Evolutionary conservation across 2,329 filamentous ascomycete species (phyloP), one percentile per base, ranked within the genome.

Genomic region (Stemphylium lycopersici): DNA sequence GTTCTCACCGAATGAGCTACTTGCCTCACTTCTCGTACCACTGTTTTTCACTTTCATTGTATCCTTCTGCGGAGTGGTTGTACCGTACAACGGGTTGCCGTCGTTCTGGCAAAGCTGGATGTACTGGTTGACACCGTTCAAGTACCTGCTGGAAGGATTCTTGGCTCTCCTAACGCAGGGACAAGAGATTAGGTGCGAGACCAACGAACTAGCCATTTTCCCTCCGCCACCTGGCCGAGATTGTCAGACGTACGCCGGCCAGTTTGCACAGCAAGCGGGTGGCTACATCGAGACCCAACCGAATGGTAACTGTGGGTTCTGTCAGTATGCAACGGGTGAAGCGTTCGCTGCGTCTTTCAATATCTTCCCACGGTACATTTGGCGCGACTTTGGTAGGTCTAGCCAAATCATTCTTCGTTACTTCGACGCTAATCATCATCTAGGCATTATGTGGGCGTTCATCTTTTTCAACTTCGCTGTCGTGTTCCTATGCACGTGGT

Each of bases 11-110:
- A 90, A 90, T 67, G 85, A 87, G 55, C 76, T 89, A 3, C 79
- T 90, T 15, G 87, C 87, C 1, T 87, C 84, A 3, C 74, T 90
- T 0, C 77, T 90, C 0, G 86, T 90, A 0, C 88, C 88, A 0
- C 70, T 89, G 3, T 88, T 90, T 73, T 89, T 90, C 76, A 81
- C 87, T 22, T 90, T 85, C 36, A 71, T 91, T 2, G 81, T 90
- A 7, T 84, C 83, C 1, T 92, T 93, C 77, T 91, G 88, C 63
- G 90, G 90, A 58, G 87, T 92, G 1, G 78, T 91, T 4, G 89
- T 91, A 0, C 88, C 89, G 0, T 90, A 87, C 59, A 65, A 65
- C 0, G 80, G 81, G 22, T 80, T 92, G 18, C 83, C 85, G 7
- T 63, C 72, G 0, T 91, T 91, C 73, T 92, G 89, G 89, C 77